Base-by-base conservation (phyloP, 805 yeast genomes). In the Yamadazyma ubonensis region DNA sequence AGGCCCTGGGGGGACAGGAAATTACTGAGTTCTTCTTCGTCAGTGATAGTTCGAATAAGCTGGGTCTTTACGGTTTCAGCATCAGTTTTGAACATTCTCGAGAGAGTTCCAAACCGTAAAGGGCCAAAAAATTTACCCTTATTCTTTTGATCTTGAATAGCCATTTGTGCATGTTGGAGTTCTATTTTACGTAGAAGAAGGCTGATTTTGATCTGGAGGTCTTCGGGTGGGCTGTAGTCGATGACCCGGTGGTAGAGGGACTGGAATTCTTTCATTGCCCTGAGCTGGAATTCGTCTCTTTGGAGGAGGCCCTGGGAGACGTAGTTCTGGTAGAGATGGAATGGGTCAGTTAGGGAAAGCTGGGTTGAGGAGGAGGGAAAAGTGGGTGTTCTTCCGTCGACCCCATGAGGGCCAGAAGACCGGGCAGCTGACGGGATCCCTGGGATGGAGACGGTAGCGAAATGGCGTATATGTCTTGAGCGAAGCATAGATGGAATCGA, bases 1-100 rank as follows among this genome's bases (percentile, higher is more conserved):
- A 83, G 58, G 0, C 90, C 90, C 41, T 75, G 82, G 0, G 89
- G 89, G 0, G 85, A 69, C 1, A 74, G 67, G 40, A 78, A 65
- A 39, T 74, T 65, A 4, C 58, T 50, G 22, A 81, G 53, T 46
- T 79, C 83, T 42, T 80, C 85, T 46, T 81, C 86, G 51, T 80
- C 83, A 0, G 78, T 67, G 16, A 83, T 52, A 7, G 70, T 69
- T 42, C 61, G 59, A 16, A 83, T 65, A 31, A 83, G 50, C 30
- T 76, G 76, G 8, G 52, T 61, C 42, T 52, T 54, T 28, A 55
- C 53, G 1, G 48, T 58, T 32, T 53, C 58, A 33, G 55, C 70
- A 53, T 49, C 65, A 44, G 54, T 34, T 47, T 61, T 47, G 46
- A 59, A 69, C 34, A 57, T 48, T 4, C 36, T 19, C 11, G 33